These are phyloP conservation scores for Waitea zeae DNA, from an alignment of 1,284 basidiomycete species.

Conservation along the genomic window DNA sequence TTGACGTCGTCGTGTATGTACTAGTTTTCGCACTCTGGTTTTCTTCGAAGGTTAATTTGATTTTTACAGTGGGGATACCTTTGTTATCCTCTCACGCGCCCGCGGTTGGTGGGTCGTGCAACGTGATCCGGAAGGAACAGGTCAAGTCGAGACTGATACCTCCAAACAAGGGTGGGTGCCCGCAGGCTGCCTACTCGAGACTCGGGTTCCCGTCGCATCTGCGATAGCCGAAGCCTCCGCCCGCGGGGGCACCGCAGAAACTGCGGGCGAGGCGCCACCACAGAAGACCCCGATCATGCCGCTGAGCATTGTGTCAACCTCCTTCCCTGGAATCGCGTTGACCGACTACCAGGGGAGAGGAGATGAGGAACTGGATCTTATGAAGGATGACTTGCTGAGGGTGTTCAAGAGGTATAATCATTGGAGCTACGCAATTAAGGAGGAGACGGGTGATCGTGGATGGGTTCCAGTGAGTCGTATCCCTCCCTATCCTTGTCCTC, in stretches of 20 bases:
- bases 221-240: slow-evolving; percentile 57
- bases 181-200: slow-evolving; percentile 89
- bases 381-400: slow-evolving; percentile 72
- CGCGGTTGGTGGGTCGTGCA: slow-evolving; percentile 99
- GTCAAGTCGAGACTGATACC: slow-evolving; percentile 60
- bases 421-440: slow-evolving; percentile 81
- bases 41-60: slow-evolving; percentile 5
- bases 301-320: slow-evolving; percentile 78
- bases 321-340: slow-evolving; percentile 84
- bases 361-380: slow-evolving; percentile 75
- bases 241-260: slow-evolving; percentile 9
- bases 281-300: slow-evolving; percentile 68
- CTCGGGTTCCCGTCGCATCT: slow-evolving; percentile 60
- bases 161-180: slow-evolving; percentile 78
- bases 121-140: slow-evolving; percentile 75
- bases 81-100: slow-evolving; percentile 84
- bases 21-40: slow-evolving; percentile 16
- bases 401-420: slow-evolving; percentile 98
- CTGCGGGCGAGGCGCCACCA: not conserved
- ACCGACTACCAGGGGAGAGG: slow-evolving; percentile 92
- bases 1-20: slow-evolving; percentile 90
- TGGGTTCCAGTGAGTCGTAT: slow-evolving; percentile 69
- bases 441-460: slow-evolving; percentile 74
- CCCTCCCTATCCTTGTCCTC: no score
- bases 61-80: slow-evolving; percentile 84